Evolutionary conservation across 768 basidiomycete species (phyloP).

Genomic region (Leccinum barrowsii): DNA sequence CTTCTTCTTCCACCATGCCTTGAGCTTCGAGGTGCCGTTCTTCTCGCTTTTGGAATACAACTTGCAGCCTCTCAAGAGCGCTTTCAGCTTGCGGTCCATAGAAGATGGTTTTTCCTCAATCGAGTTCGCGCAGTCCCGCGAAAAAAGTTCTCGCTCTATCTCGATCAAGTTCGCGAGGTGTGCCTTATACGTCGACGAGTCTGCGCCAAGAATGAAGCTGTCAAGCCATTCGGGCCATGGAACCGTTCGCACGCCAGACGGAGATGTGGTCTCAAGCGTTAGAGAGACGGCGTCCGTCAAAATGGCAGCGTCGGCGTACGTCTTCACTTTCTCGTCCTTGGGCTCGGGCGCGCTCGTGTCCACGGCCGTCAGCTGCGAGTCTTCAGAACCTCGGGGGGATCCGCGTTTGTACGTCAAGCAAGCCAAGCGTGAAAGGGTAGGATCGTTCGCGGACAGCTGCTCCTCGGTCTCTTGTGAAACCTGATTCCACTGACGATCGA

Average conservation of each 20-base stretch:
- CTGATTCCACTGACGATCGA: slow-evolving; percentile 41
- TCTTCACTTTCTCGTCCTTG: slow-evolving; percentile 18
- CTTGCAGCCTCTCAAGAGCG: slow-evolving; percentile 41
- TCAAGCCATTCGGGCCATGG: slow-evolving; percentile 43
- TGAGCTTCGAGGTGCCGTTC: slow-evolving; percentile 47
- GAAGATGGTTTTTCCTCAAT: slow-evolving; percentile 23
- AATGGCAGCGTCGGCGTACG: slow-evolving; percentile 17
- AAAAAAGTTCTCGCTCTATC: slow-evolving; percentile 34
- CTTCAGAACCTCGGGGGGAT: slow-evolving; percentile 58
- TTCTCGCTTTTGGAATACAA: slow-evolving; percentile 31
- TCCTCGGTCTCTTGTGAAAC: slow-evolving; percentile 44
- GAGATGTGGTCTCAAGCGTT: slow-evolving; percentile 16
- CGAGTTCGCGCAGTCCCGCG: slow-evolving; percentile 17
- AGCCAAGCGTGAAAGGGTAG: slow-evolving; percentile 6
- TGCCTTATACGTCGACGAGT: slow-evolving; percentile 34
- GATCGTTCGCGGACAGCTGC: slow-evolving; percentile 28
- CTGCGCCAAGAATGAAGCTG: slow-evolving; percentile 32
- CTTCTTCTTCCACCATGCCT: slow-evolving; percentile 64
- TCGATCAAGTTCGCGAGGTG: slow-evolving; percentile 34
- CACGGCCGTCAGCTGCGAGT: slow-evolving; percentile 59
- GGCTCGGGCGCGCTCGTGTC: slow-evolving; percentile 9
- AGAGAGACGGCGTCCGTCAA: slow-evolving; percentile 18
- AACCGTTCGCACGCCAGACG: slow-evolving; percentile 26
- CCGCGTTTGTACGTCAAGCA: slow-evolving; percentile 28
- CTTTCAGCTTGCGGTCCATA: slow-evolving; percentile 40